Conservation (phyloP, 169 alveolate species). For the Plasmodium gonderi region DNA sequence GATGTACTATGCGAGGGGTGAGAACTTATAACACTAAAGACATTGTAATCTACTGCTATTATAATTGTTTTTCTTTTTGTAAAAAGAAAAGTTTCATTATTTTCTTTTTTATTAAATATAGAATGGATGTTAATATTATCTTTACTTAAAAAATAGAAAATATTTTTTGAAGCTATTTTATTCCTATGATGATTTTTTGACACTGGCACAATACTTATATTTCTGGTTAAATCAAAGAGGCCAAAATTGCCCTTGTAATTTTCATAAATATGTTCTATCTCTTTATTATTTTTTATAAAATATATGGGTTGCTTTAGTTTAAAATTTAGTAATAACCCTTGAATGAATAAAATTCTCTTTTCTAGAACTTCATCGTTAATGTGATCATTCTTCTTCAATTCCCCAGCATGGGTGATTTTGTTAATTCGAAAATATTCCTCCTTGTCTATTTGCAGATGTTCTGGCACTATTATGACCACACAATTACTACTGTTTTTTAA, state of each 20-base stretch:
- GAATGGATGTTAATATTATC: slow-evolving; percentile 45
- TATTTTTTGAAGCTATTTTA: slow-evolving; percentile 14
- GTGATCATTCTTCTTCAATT: neutral
- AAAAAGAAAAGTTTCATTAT: slow-evolving; percentile 44
- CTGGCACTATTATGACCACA: slow-evolving; percentile 46
- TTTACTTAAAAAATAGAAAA: slow-evolving; percentile 45
- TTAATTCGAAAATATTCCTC: slow-evolving; percentile 41
- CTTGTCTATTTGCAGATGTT: slow-evolving; percentile 10
- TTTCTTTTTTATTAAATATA: slow-evolving; percentile 37
- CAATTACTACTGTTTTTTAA: slow-evolving; percentile 36
- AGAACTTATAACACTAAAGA: slow-evolving; percentile 22
- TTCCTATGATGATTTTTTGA: slow-evolving; percentile 2
- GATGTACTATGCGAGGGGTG: slow-evolving; percentile 25
- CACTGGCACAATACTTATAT: slow-evolving; percentile 27
- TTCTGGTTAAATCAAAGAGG: slow-evolving; percentile 67
- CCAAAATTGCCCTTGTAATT: slow-evolving; percentile 49
- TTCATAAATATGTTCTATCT: slow-evolving; percentile 47
- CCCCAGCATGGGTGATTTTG: too few relatives aligned
- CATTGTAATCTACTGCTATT: slow-evolving; percentile 33
- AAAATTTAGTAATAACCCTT: slow-evolving; percentile 21
- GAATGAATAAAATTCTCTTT: slow-evolving; percentile 35
- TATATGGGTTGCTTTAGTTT: slow-evolving; percentile 64
- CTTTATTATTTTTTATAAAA: slow-evolving; percentile 42
- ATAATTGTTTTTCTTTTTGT: slow-evolving; percentile 61
- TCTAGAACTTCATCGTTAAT: slow-evolving; percentile 27